Conservation (phyloP, 179 eudicot genomes). For the Pouteria campechiana region DNA sequence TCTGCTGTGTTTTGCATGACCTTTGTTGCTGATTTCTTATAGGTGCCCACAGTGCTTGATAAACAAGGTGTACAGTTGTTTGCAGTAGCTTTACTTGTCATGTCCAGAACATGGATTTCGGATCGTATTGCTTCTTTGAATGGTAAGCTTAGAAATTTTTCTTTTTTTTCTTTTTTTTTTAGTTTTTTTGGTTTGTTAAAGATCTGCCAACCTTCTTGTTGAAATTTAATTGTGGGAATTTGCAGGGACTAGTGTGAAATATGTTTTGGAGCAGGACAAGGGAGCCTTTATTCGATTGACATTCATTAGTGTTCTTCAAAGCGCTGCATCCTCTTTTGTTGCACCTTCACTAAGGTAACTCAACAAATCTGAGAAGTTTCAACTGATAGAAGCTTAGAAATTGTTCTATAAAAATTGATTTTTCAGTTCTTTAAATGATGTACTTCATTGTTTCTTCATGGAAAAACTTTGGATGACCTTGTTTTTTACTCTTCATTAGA, state of each 20-base stretch:
- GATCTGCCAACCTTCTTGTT: background rate
- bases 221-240: slow-evolving; percentile 7
- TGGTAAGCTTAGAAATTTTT: too few species aligned
- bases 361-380: too few species aligned
- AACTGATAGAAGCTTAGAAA: too few species aligned
- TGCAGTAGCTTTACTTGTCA: slow-evolving; percentile 89
- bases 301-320: slow-evolving; percentile 81
- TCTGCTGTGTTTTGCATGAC: slow-evolving; percentile 7
- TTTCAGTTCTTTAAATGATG: too few species aligned
- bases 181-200: background rate
- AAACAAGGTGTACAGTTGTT: slow-evolving; percentile 92
- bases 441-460: too few species aligned
- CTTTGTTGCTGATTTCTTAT: slow-evolving; percentile 9
- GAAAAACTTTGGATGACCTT: too few species aligned
- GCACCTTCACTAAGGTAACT: slow-evolving; percentile 96
- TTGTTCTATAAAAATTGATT: too few species aligned
- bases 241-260: slow-evolving; percentile 88
- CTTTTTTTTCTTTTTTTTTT: background rate
- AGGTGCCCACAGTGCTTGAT: slow-evolving; percentile 93
- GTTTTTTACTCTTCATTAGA: too few species aligned
- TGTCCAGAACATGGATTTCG: slow-evolving; percentile 87
- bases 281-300: slow-evolving; percentile 71
- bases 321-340: slow-evolving; percentile 92
- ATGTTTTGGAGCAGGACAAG: slow-evolving; percentile 91
- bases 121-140: slow-evolving; percentile 95